phyloP scores from a whole-genome alignment of 495 filamentous ascomycete species.

The Hyaloscypha bicolor region DNA sequence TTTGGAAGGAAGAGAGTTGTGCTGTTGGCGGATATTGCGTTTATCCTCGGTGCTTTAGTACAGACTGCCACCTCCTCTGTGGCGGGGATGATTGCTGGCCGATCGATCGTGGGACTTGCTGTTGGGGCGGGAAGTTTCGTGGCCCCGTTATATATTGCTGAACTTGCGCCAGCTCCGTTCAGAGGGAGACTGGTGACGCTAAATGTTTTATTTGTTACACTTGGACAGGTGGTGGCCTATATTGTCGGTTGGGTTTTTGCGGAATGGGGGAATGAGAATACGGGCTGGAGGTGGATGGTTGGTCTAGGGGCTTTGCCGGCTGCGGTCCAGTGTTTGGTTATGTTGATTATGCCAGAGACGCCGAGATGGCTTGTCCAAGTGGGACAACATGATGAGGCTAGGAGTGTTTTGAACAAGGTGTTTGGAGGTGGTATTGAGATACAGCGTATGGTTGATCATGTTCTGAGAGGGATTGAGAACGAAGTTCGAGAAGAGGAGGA shows the following conservation, averaged over 20 bases:
- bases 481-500: slow-evolving; percentile 70
- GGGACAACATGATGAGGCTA: slow-evolving; percentile 60
- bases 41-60: slow-evolving; percentile 70
- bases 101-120: slow-evolving; percentile 78
- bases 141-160: slow-evolving; percentile 83
- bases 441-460: slow-evolving; percentile 50
- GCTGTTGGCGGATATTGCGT: slow-evolving; percentile 76
- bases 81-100: slow-evolving; percentile 72
- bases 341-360: slow-evolving; percentile 77
- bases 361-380: slow-evolving; percentile 83
- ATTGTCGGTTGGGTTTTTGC: slow-evolving; percentile 69
- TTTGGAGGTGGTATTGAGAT: slow-evolving; percentile 54
- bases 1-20: slow-evolving; percentile 77
- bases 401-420: slow-evolving; percentile 62
- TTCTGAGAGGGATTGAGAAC: slow-evolving; percentile 65
- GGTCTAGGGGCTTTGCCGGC: slow-evolving; percentile 83
- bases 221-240: slow-evolving; percentile 87
- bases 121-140: slow-evolving; percentile 84
- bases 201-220: slow-evolving; percentile 76
- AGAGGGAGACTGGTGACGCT: slow-evolving; percentile 80
- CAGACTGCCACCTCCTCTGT: slow-evolving; percentile 70
- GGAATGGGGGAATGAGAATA: slow-evolving; percentile 46
- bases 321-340: slow-evolving; percentile 63
- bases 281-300: slow-evolving; percentile 88
- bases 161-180: slow-evolving; percentile 74